These are phyloP conservation scores for Floccularia luteovirens DNA, from an alignment of 768 basidiomycete species.

Conservation along the genomic window DNA sequence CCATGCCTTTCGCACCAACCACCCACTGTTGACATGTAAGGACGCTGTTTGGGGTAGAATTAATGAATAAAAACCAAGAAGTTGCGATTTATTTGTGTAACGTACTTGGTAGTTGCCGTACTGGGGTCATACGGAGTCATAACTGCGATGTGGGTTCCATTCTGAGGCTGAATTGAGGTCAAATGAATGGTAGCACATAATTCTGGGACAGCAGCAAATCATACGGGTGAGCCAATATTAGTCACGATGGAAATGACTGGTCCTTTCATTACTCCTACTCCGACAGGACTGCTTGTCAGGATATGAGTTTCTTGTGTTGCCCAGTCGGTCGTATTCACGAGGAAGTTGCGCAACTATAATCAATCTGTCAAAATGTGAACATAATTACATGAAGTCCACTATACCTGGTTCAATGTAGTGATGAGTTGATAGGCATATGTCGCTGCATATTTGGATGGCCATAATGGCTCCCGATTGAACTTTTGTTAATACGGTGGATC, in stretches of 20 bases:
- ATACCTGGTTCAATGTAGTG: conserved; percentile 50
- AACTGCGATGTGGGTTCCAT: conserved; percentile 46
- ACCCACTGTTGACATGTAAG: conserved; percentile 61
- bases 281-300: conserved; percentile 38
- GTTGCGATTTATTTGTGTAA: conserved; percentile 2
- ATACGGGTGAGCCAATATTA: conserved; percentile 68
- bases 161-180: conserved; percentile 36
- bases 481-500: conserved; percentile 13
- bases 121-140: conserved; percentile 42
- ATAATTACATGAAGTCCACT: not conserved
- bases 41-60: conserved; percentile 29
- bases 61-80: not conserved
- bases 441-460: conserved; percentile 59
- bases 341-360: conserved; percentile 55
- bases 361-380: conserved; percentile 1
- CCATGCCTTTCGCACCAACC: conserved; percentile 56
- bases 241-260: conserved; percentile 54
- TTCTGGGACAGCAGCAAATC: conserved; percentile 10
- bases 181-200: not conserved
- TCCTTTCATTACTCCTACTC: conserved; percentile 62
- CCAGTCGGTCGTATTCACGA: conserved; percentile 53
- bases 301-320: conserved; percentile 41
- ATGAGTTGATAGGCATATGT: conserved; percentile 53
- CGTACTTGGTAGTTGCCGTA: conserved; percentile 52
- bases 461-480: conserved; percentile 73